These are phyloP conservation scores for Gymnopilus junonius DNA, from an alignment of 768 basidiomycete genomes.

Conservation along the genomic window DNA sequence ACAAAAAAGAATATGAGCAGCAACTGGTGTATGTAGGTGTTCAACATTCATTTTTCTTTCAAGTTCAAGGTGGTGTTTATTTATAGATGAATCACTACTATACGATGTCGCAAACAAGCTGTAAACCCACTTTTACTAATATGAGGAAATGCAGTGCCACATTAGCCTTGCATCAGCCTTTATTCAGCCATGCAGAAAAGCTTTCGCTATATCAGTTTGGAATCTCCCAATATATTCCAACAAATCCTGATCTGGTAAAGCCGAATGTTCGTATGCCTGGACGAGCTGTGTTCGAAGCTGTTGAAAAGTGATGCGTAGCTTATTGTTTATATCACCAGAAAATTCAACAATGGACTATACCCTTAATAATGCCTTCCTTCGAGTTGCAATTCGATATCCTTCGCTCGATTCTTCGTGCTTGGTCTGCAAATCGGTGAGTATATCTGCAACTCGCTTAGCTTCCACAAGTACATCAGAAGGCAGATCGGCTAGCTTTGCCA, in stretches of 20 bases:
- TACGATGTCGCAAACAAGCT: too few species aligned
- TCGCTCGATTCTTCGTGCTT: conserved; percentile 64
- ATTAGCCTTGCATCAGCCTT: too few species aligned
- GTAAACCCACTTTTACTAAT: too few species aligned
- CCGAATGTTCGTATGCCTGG: conserved; percentile 74
- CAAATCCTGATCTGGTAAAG: conserved; percentile 74
- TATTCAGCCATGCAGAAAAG: conserved; percentile 35
- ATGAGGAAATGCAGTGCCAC: too few species aligned
- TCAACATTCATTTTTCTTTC: too few species aligned
- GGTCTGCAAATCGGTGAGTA: conserved; percentile 60
- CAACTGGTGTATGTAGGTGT: too few species aligned
- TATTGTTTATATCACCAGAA: background rate
- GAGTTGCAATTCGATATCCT: conserved; percentile 57
- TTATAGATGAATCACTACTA: too few species aligned
- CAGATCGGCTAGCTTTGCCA: conserved; percentile 87
- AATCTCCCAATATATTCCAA: conserved; percentile 66
- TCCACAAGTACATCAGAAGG: conserved; percentile 72
- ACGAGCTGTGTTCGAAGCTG: conserved; percentile 76
- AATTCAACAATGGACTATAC: conserved; percentile 38
- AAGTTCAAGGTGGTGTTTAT: too few species aligned
- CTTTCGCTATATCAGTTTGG: conserved; percentile 70
- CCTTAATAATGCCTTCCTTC: conserved; percentile 70
- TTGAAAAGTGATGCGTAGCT: background rate
- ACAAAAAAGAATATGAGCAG: background rate
- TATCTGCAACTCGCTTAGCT: conserved; percentile 62